Conservation (phyloP, 164 flowering plant genomes). For the Vitis amurensis region DNA sequence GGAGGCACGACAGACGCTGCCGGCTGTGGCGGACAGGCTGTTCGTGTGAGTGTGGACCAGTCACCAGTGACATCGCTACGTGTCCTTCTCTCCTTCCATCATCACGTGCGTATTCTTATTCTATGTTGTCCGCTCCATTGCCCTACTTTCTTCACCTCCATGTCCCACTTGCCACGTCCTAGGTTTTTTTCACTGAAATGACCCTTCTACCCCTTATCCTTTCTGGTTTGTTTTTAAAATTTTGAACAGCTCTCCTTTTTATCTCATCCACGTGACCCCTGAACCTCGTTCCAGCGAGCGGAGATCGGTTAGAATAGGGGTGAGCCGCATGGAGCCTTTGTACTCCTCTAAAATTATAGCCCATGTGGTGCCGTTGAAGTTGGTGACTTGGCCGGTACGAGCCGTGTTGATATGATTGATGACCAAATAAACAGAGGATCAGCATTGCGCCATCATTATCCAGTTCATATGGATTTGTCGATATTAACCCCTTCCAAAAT, state of each 20-base stretch:
- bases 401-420: background rate
- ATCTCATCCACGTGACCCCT: no score
- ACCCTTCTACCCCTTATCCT: slow-evolving; percentile 15
- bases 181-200: background rate
- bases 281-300: no score
- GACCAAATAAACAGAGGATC: background rate
- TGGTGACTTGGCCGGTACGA: no score
- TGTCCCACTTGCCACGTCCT: background rate
- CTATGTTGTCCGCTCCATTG: no score
- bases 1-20: slow-evolving; percentile 12
- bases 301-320: no score
- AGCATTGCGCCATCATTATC: background rate
- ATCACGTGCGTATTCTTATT: slow-evolving; percentile 12
- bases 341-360: no score
- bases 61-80: background rate
- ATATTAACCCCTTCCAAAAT: background rate
- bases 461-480: background rate
- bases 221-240: background rate
- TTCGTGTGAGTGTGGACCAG: background rate
- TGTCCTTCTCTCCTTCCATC: background rate
- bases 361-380: no score
- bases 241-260: background rate
- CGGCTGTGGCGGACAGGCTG: slow-evolving; percentile 17
- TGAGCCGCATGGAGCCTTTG: no score
- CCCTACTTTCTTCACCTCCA: no score